These are phyloP conservation scores for Dactylonectria estremocensis DNA, from an alignment of 2,329 filamentous ascomycete genomes.

Conservation along the genomic window DNA sequence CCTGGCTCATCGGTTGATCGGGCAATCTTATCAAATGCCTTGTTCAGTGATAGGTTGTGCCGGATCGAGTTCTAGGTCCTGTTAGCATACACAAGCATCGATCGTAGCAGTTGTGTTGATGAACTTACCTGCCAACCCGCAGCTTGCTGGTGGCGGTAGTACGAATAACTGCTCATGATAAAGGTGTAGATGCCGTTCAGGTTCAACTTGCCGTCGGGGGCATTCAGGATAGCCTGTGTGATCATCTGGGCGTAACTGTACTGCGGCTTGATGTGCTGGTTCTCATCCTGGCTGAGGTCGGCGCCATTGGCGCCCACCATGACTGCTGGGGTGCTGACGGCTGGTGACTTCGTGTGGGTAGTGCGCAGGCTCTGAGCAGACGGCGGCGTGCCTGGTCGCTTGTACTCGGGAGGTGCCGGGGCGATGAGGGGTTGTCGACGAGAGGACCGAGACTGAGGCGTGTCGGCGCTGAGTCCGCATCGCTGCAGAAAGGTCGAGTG, in stretches of 20 bases:
- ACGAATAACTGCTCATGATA: constrained; percentile 92
- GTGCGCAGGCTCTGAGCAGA: constrained; percentile 56
- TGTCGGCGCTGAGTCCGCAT: constrained; percentile 66
- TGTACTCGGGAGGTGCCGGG: constrained; percentile 73
- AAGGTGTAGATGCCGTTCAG: constrained; percentile 94
- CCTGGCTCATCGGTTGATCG: constrained; percentile 95
- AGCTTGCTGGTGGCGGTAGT: constrained; percentile 84
- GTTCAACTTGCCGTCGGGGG: constrained; percentile 89
- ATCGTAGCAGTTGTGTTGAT: not conserved
- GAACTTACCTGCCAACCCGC: constrained; percentile 89
- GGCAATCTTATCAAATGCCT: constrained; percentile 93
- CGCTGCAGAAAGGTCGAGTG: constrained; percentile 79
- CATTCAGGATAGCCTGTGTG: constrained; percentile 93
- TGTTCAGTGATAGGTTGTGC: constrained; percentile 95
- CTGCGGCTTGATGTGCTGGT: constrained; percentile 93
- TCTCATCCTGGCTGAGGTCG: constrained; percentile 85
- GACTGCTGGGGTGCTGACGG: constrained; percentile 55
- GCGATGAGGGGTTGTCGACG: constrained; percentile 66
- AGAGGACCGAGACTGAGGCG: constrained; percentile 48
- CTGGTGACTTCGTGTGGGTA: constrained; percentile 51
- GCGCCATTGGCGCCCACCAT: constrained; percentile 67
- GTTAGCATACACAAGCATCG: constrained; percentile 33
- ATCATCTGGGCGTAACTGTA: constrained; percentile 98
- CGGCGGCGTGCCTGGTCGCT: constrained; percentile 73
- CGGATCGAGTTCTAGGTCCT: constrained; percentile 86